A percentile compares a stretch with the other conserved stretches of the same genome.
phyloP scores from a whole-genome alignment of 257 asterid genomes.

The Solanum etuberosum region DNA sequence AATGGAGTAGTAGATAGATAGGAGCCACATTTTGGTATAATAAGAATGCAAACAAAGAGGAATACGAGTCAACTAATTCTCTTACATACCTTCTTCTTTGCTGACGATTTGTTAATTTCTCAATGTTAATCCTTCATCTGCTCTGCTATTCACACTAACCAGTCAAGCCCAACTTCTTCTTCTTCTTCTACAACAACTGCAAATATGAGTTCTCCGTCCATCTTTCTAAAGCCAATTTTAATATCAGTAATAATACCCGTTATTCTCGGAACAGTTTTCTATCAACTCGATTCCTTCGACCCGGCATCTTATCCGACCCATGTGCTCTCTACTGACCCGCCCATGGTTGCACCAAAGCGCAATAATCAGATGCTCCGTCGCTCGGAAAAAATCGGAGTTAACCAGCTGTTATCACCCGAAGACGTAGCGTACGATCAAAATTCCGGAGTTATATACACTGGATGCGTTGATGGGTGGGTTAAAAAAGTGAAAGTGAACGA shows the following conservation, averaged over 20 bases:
- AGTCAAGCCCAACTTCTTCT: neutral
- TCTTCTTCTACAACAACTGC: neutral
- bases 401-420: slow-evolving; percentile 49
- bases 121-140: neutral
- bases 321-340: slow-evolving; percentile 13
- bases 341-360: slow-evolving; percentile 17
- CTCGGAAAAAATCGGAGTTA: slow-evolving; percentile 57
- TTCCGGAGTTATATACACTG: slow-evolving; percentile 56
- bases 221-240: neutral
- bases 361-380: slow-evolving; percentile 44
- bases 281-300: slow-evolving; percentile 57
- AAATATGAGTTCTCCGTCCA: neutral
- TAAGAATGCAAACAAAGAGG: neutral
- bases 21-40: neutral
- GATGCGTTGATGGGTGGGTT: slow-evolving; percentile 76
- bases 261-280: slow-evolving; percentile 29
- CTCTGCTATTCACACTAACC: neutral
- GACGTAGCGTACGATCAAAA: slow-evolving; percentile 56
- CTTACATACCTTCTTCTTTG: neutral
- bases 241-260: slow-evolving; percentile 16
- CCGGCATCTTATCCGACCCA: slow-evolving; percentile 45
- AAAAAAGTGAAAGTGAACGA: slow-evolving; percentile 30
- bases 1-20: neutral
- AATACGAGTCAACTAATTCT: neutral
- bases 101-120: neutral